A percentile compares a stretch with the other conserved stretches of the same genome.
Conservation (phyloP, 768 basidiomycete genomes). For the Boletus coccyginus region DNA sequence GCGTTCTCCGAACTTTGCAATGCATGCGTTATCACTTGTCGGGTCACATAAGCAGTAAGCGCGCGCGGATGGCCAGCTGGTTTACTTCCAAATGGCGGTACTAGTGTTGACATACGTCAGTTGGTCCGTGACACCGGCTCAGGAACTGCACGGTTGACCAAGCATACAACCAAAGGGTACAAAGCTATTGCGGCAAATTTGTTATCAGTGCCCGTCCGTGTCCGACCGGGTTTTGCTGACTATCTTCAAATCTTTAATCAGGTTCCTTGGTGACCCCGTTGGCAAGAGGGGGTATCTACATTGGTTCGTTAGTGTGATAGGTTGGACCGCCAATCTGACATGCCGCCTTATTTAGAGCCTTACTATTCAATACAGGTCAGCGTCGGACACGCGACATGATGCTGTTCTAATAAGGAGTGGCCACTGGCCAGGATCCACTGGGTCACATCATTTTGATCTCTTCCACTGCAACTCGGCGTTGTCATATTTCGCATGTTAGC, state of each 20-base stretch:
- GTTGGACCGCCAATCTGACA: constrained; percentile 1
- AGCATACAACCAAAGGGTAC: constrained; percentile 41
- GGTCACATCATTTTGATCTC: constrained; percentile 68
- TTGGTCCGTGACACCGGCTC: constrained; percentile 12
- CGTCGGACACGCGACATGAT: neutral
- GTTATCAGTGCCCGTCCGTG: constrained; percentile 75
- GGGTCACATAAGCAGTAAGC: neutral
- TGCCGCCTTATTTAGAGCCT: constrained; percentile 12
- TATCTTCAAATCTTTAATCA: constrained; percentile 47
- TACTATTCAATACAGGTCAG: constrained; percentile 33
- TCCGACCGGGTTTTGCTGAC: constrained; percentile 55
- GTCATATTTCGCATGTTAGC: constrained; percentile 69
- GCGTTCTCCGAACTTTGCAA: no score
- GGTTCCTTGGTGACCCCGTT: constrained; percentile 58
- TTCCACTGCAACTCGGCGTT: constrained; percentile 53
- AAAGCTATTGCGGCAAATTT: constrained; percentile 66
- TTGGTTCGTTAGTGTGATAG: constrained; percentile 51
- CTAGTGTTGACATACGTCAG: neutral
- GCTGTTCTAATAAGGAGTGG: neutral
- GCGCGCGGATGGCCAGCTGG: no score
- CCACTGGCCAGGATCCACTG: constrained; percentile 39
- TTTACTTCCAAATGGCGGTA: no score
- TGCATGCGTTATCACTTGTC: no score
- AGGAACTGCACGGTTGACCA: neutral
- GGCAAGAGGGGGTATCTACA: constrained; percentile 47